Evolutionary conservation across 306 rosid species (phyloP).

Genomic region (Coriaria nepalensis): DNA sequence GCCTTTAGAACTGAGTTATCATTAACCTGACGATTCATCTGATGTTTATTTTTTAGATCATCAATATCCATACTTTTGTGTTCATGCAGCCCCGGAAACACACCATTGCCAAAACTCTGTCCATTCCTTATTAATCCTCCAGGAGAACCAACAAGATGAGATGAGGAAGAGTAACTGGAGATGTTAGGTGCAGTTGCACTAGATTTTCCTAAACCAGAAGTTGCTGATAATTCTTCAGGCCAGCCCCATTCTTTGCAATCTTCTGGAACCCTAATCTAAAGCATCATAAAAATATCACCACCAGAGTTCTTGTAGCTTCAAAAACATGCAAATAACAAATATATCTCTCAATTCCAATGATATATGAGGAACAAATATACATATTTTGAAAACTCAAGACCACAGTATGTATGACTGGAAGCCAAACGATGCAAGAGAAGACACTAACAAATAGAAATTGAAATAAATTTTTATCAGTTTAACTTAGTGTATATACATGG

Average conservation of each 20-base stretch:
- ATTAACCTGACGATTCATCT: constrained; percentile 16
- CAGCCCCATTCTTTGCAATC: constrained; percentile 67
- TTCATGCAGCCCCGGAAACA: constrained; percentile 17
- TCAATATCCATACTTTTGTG: constrained; percentile 25
- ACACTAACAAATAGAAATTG: too few species aligned
- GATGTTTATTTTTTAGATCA: constrained; percentile 27
- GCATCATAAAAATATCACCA: constrained; percentile 71
- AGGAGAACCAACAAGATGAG: constrained; percentile 24
- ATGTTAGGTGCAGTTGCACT: constrained; percentile 24
- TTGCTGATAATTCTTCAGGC: constrained; percentile 53
- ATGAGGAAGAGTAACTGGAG: constrained; percentile 19
- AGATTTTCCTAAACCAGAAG: constrained; percentile 34
- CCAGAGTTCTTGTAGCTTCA: constrained; percentile 58
- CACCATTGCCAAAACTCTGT: constrained; percentile 25
- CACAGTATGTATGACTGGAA: background rate
- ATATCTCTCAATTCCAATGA: constrained; percentile 43
- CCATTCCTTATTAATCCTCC: constrained; percentile 32
- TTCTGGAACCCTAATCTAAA: constrained; percentile 70
- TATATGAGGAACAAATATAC: background rate
- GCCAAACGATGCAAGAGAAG: background rate
- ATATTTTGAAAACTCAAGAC: background rate
- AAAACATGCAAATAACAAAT: constrained; percentile 48
- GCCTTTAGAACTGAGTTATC: constrained; percentile 24
- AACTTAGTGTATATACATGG: background rate
- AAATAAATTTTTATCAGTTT: too few species aligned